Percentiles rank a stretch among this genome's conserved stretches.
Conservation (phyloP, 2,329 filamentous ascomycete genomes). For the Arthroderma sp. region DNA sequence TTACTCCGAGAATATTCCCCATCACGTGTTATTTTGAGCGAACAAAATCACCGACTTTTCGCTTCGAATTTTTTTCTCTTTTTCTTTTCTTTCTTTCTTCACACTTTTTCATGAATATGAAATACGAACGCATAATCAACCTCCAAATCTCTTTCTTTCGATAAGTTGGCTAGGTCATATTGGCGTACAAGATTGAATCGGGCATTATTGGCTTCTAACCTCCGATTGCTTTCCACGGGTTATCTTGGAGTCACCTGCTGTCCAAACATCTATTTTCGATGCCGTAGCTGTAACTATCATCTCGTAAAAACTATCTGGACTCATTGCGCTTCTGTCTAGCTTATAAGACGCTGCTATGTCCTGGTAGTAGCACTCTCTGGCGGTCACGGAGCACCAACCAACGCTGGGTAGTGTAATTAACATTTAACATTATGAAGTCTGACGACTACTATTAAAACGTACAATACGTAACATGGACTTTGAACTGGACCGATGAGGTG, state of each 20-base stretch:
- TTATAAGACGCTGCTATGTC: too few species aligned
- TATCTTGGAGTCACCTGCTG: slow-evolving; percentile 24
- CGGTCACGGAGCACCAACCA: too few species aligned
- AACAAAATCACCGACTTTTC: too few species aligned
- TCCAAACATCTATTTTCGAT: slow-evolving; percentile 18
- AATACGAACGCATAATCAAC: slow-evolving; percentile 37
- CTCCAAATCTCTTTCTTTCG: slow-evolving; percentile 25
- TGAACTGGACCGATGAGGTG: too few species aligned
- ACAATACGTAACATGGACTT: too few species aligned
- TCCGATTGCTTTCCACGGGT: slow-evolving; percentile 15
- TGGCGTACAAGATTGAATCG: slow-evolving; percentile 32
- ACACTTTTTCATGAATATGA: slow-evolving; percentile 26
- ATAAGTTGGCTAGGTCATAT: slow-evolving; percentile 37
- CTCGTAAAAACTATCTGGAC: neutral
- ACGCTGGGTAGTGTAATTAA: too few species aligned
- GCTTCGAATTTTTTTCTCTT: slow-evolving; percentile 3
- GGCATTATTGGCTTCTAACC: slow-evolving; percentile 4
- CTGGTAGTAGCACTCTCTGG: too few species aligned
- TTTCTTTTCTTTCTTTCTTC: slow-evolving; percentile 11
- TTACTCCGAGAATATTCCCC: neutral
- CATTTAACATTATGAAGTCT: too few species aligned
- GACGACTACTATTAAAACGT: too few species aligned
- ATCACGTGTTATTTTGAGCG: neutral
- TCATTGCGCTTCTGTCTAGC: too few species aligned
- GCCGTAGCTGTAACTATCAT: too few species aligned